phyloP scores from a whole-genome alignment of 371 early-diverging fungal genomes.

The Coemansia sp. region DNA sequence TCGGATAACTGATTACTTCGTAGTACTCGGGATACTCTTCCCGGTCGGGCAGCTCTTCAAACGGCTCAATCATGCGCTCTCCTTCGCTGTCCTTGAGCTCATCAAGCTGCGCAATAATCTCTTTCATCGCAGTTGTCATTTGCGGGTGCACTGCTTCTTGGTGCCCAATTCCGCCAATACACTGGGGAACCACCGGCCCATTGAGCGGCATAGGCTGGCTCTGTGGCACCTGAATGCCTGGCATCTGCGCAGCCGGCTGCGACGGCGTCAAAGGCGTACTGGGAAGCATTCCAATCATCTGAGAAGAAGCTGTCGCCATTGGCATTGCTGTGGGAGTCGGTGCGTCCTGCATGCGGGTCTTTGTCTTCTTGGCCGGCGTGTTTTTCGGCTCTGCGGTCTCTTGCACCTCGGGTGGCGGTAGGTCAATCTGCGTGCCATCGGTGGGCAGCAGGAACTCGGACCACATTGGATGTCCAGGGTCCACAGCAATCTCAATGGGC shows the following conservation, averaged over 20 bases:
- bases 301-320: not conserved
- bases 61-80: slow-evolving; percentile 63
- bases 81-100: slow-evolving; percentile 47
- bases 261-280: not conserved
- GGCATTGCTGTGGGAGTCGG: not conserved
- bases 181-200: slow-evolving; percentile 38
- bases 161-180: slow-evolving; percentile 47
- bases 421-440: slow-evolving; percentile 44
- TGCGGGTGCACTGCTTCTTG: slow-evolving; percentile 31
- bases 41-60: slow-evolving; percentile 72
- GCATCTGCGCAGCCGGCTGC: not conserved
- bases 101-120: slow-evolving; percentile 30
- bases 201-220: not conserved
- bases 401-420: slow-evolving; percentile 25
- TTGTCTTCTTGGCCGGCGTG: slow-evolving; percentile 21
- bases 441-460: slow-evolving; percentile 48
- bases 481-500: slow-evolving; percentile 51
- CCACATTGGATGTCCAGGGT: slow-evolving; percentile 49
- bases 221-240: not conserved
- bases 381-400: slow-evolving; percentile 19
- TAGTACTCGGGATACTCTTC: slow-evolving; percentile 89
- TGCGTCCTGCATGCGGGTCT: slow-evolving; percentile 10
- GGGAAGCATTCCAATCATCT: not conserved
- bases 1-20: slow-evolving; percentile 78
- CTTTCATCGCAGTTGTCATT: slow-evolving; percentile 41